Evolutionary conservation across 108 stramenopile species (phyloP), one percentile per base, ranked within the genome.

Genomic region (Pseudonitzschia pungens): DNA sequence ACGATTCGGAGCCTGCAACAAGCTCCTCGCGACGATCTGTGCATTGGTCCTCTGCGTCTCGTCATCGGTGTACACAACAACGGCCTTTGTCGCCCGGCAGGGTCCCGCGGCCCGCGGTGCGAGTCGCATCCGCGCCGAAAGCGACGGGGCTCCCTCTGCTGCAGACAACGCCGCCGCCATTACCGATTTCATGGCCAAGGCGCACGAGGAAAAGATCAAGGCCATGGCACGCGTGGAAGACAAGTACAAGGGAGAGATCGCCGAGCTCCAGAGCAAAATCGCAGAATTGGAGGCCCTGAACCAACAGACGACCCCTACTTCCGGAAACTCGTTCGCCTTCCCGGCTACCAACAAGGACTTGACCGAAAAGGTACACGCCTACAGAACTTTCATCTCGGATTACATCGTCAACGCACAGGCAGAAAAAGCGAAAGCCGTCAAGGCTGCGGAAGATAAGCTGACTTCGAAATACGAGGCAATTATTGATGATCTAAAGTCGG

Each of bases 161-260:
- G 21, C 33, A 15, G 66, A 58, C 36, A 31, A 24, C 44, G 66
- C 77, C 11, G 66, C 72, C 28, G 69, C 53, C 24, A 36, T 89
- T 58, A 89, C 86, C 67, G 83, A 85, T 27, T 89, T 85, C 83
- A 87, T 89, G 88, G 82, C 86, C 70, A 86, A 77, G 66, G 86
- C 84, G 24, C 88, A 89, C 70, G 88, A 83, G 69, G 88, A 89
- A 77, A 89, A 89, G 64, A 53, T 89, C 43, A 65, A 65, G 18
- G 86, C 88, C 40, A 77, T 87, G 52, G 80, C 77, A 43, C 79
- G 78, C 18, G 81, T 84, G 29, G 86, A 87, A 50, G 65, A 69
- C 45, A 80, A 89, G 70, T 86, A 85, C 65, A 79, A 85, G 60
- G 73, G 70, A 43, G 62, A 65, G 20, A 74, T 79, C 73, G 52